Base-by-base conservation (phyloP, 2,329 filamentous ascomycete genomes). In the Aspergillus hiratsukae region DNA sequence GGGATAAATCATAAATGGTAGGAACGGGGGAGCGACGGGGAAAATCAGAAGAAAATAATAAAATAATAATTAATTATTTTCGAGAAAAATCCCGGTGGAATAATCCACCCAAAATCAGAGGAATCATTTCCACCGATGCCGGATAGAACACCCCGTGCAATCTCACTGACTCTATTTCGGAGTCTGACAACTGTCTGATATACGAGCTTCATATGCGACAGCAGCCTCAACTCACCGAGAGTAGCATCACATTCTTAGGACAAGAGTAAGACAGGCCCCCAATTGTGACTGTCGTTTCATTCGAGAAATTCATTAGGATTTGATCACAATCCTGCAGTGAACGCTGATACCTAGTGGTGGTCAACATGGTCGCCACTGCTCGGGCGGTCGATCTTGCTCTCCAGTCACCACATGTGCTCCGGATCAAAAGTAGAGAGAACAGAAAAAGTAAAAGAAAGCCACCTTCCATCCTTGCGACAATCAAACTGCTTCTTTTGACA, bases 1-100 rank as follows among this genome's bases (percentile, higher is more conserved):
- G 46, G 51, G 57, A 60, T 57, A 58, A 55, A 55, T 52, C 53
- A 55, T 57, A 45, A 61, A 52, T 56, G 10, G 4, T 27, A 27
- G 19, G 43, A 23, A 46, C 21, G 8, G 8, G 14, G 37, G 37
- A 41, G 19, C 17, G 2, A 17, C n/a, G n/a, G n/a, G n/a, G 17
- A 48, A 25, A 23, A 35, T 28, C 11, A 41, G 3, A 21, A 9
- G 41, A 49, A 49, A 23, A 19, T 5, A 49, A 6, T 25, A 41
- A 46, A 25, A 43, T 28, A 9, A 52, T 27, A 45, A 41, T 21
- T 21, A 10, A 46, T 46, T 46, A 46, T 46, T 27, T 5, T 14
- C 14, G 2, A 17, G 31, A 11, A 17, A 35, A 17, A 17, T 35
- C 31, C 31, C 31, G 31, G 31, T 17, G 31, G 31, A 35, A 17